Percentiles rank a stretch among this genome's conserved stretches.
Evolutionary conservation across 345 rosid species (phyloP).

Genomic region (Citropsis articulata): DNA sequence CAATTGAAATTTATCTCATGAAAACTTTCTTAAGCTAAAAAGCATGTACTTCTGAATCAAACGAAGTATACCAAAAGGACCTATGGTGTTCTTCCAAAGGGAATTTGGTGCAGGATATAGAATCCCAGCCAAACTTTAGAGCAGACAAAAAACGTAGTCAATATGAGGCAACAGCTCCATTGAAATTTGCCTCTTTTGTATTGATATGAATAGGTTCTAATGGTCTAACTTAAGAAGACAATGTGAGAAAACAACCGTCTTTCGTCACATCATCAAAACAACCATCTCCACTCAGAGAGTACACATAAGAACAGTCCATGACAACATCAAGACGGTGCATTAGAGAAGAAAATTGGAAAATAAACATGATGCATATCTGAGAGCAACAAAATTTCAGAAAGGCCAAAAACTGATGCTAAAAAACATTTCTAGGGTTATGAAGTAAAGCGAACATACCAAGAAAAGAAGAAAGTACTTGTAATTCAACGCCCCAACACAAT

Average conservation of each 20-base stretch:
- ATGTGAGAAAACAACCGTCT: neutral
- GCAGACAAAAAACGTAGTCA: neutral
- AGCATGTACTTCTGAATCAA: neutral
- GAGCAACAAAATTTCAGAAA: neutral
- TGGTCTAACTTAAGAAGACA: neutral
- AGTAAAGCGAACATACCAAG: conserved; percentile 57
- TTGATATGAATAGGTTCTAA: neutral
- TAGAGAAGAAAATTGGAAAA: neutral
- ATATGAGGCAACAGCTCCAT: neutral
- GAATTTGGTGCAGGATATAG: neutral
- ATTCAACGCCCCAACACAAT: conserved; percentile 92
- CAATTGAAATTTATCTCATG: neutral
- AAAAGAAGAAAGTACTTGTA: conserved; percentile 94
- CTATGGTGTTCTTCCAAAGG: neutral
- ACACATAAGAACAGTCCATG: neutral
- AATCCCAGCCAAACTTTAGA: neutral
- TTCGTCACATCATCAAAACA: neutral
- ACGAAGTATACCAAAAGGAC: neutral
- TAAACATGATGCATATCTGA: neutral
- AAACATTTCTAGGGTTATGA: neutral
- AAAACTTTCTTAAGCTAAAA: neutral
- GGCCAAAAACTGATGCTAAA: neutral
- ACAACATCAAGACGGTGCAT: neutral
- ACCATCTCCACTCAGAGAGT: neutral
- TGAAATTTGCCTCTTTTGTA: neutral